Conservation (phyloP, 352 stramenopile genomes). For the Phytophthora pinifolia region DNA sequence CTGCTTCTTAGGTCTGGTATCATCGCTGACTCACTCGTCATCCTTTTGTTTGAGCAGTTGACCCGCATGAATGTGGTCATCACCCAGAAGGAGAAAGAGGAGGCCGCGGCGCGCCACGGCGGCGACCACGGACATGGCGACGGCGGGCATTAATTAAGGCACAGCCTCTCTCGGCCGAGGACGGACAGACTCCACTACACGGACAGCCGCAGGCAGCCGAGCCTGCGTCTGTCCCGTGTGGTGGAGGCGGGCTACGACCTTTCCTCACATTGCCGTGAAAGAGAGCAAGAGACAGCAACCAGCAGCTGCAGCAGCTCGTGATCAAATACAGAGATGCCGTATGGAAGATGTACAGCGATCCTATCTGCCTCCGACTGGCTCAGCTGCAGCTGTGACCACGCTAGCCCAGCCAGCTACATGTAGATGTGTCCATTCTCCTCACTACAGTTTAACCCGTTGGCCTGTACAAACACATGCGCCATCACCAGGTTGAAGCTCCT, state of each 20-base stretch:
- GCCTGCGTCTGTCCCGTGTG: no score
- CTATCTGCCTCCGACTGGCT: conserved; percentile 4
- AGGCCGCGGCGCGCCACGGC: conserved; percentile 48
- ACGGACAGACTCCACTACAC: conserved; percentile 1
- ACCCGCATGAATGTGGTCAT: conserved; percentile 84
- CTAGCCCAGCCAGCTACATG: neutral
- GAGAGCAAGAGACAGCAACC: conserved; percentile 11
- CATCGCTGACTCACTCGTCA: conserved; percentile 1
- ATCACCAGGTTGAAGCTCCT: no score
- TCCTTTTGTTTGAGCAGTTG: conserved; percentile 41
- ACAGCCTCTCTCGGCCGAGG: neutral
- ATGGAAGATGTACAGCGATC: conserved; percentile 27
- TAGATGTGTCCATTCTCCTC: no score
- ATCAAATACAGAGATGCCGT: conserved; percentile 34
- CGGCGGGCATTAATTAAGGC: conserved; percentile 42
- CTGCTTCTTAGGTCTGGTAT: neutral
- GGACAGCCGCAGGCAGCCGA: conserved; percentile 1
- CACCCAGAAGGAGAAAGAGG: conserved; percentile 75
- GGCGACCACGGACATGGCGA: conserved; percentile 41
- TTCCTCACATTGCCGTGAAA: conserved; percentile 14
- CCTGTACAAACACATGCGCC: no score
- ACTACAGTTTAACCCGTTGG: no score
- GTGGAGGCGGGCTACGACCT: conserved; percentile 12
- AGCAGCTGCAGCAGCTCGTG: conserved; percentile 2
- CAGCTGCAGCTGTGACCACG: neutral